phyloP scores from a whole-genome alignment of 1,284 basidiomycete species.

The Sanghuangporus weigelae region DNA sequence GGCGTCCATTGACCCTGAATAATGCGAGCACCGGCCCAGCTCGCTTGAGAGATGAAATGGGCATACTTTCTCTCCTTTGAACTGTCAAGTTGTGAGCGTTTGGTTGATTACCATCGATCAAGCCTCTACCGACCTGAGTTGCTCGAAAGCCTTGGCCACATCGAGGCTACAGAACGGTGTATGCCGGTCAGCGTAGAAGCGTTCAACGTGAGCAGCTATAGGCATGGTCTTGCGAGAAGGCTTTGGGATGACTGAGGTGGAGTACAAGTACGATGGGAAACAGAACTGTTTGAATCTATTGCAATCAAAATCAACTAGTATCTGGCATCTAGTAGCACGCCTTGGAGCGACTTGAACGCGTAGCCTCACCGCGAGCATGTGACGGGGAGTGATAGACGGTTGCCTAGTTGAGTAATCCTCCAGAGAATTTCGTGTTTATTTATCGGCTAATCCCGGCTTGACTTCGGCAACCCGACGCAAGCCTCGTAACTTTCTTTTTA shows the following conservation, averaged over 20 bases:
- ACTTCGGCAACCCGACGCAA: conserved; percentile 1
- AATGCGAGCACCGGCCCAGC: conserved; percentile 78
- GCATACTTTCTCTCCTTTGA: conserved; percentile 72
- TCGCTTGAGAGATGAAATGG: conserved; percentile 61
- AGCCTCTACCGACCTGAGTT: conserved; percentile 16
- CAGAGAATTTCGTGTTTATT: background rate
- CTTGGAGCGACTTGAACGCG: background rate
- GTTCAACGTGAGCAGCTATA: conserved; percentile 11
- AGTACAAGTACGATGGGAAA: background rate
- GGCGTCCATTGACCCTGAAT: conserved; percentile 80
- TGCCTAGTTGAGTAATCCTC: background rate
- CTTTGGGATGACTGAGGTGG: background rate
- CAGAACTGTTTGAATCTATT: background rate
- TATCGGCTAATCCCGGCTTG: background rate
- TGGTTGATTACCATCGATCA: background rate
- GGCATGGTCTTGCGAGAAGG: conserved; percentile 7
- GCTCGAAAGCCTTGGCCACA: conserved; percentile 10
- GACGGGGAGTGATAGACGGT: background rate
- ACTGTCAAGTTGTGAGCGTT: conserved; percentile 30
- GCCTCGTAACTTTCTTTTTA: background rate
- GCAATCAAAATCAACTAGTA: background rate
- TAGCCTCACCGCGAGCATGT: background rate
- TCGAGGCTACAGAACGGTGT: conserved; percentile 18
- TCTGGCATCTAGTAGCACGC: background rate
- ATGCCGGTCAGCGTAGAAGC: conserved; percentile 14